Evolutionary conservation across 2,329 filamentous ascomycete species (phyloP), one percentile per base, ranked within the genome.

Genomic region (Aspergillus pseudotamarii): DNA sequence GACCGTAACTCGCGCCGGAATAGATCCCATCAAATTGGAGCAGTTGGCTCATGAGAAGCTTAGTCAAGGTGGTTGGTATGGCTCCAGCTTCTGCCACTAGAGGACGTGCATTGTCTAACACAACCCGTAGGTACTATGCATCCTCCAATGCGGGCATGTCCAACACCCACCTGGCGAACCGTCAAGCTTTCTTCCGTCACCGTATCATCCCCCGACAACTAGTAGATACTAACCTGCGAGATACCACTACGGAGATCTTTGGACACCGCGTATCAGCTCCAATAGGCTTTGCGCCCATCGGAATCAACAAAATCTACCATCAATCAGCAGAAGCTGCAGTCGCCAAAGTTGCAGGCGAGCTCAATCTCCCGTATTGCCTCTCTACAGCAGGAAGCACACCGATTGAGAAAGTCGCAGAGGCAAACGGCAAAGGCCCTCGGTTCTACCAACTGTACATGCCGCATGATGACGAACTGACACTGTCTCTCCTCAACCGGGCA

Each of bases 401-500:
- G 0, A 88, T 89, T 57, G 88, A 90, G 70, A 81, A 83, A 28
- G 86, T 89, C 0, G 86, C 78, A 1, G 71, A 71, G 4, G 86
- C 86, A 1, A 88, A 89, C 60, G 85, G 85, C 11, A 68, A 74
- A 0, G 80, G 78, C 12, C 79, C 83, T 1, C 78, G 87, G 0
- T 89, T 88, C 72, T 90, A 84, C 75, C 88, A 90, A 72, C 78
- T 90, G 1, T 90, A 90, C 72, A 84, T 86, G 83, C 85, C 85
- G 2, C 86, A 88, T 60, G 86, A 89, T 66, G 86, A 89, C 63
- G 85, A 85, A 61, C 72, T 89, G 28, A 86, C 86, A 0, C 59
- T 86, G 3, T 86, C 82, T 0, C 76, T 90, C 19, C 76, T 90
- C 1, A 78, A 78, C n/a, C 78, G 87, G 26, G 88, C 88, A 0